A percentile compares a stretch with the other conserved stretches of the same genome.
phyloP scores from a whole-genome alignment of 176 grass and related monocot genomes.

The Cenchrus americanus region DNA sequence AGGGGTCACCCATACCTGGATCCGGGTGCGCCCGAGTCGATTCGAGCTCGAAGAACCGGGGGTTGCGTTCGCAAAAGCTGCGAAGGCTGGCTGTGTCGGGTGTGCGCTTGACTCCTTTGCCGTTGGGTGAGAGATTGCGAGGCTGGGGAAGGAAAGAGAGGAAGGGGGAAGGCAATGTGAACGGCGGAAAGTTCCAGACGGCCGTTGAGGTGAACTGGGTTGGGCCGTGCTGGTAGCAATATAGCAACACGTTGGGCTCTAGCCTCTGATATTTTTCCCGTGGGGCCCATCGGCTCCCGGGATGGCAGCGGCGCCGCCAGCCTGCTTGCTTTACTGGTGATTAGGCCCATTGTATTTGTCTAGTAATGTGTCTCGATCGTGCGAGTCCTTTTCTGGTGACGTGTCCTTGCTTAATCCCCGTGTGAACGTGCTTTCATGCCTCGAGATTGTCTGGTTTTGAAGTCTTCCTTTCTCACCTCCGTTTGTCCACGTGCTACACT shows the following conservation, averaged over 20 bases:
- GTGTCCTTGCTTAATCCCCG: not conserved
- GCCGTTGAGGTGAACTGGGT: not conserved
- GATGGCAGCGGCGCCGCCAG: not conserved
- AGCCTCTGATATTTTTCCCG: not conserved
- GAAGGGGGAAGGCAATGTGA: not conserved
- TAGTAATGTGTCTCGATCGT: not conserved
- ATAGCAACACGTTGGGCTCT: not conserved
- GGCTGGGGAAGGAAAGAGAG: not conserved
- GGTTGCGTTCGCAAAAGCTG: not conserved
- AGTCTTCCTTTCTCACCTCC: too few species aligned
- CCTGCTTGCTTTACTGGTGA: too few species aligned
- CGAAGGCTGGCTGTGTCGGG: not conserved
- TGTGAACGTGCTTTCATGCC: not conserved
- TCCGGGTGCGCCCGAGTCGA: not conserved
- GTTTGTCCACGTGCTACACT: not conserved
- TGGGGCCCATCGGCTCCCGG: not conserved
- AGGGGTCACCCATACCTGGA: slow-evolving; percentile 33
- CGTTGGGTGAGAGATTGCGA: slow-evolving; percentile 19
- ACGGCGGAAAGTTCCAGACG: slow-evolving; percentile 44
- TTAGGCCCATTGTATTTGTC: not conserved
- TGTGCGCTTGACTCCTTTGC: not conserved
- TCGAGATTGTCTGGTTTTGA: not conserved
- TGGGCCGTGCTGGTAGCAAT: not conserved
- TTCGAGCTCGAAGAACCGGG: slow-evolving; percentile 9
- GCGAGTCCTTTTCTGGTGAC: not conserved